These are phyloP conservation scores for Cadophora luteo-olivacea DNA, from an alignment of 2,329 filamentous ascomycete species.

Conservation along the genomic window DNA sequence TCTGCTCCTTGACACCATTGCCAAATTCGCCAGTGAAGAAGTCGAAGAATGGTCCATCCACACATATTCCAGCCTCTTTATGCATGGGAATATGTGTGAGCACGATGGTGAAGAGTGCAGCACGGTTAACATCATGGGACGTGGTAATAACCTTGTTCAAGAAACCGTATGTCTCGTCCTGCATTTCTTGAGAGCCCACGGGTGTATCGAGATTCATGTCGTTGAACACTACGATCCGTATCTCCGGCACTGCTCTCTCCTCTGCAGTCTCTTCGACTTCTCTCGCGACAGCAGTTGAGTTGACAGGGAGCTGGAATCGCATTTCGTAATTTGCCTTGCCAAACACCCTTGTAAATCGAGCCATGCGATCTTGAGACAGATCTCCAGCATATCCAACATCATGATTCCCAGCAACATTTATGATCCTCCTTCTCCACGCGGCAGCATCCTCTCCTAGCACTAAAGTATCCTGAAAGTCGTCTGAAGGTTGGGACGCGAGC, in stretches of 20 bases:
- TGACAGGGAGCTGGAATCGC: conserved; percentile 66
- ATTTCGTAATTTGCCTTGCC: conserved; percentile 92
- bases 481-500: conserved; percentile 54
- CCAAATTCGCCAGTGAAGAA: conserved; percentile 72
- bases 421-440: conserved; percentile 76
- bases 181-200: conserved; percentile 68
- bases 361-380: conserved; percentile 75
- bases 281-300: conserved; percentile 42
- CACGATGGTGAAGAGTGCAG: conserved; percentile 78
- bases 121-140: conserved; percentile 64
- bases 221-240: conserved; percentile 88
- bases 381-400: conserved; percentile 97
- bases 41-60: conserved; percentile 82
- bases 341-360: conserved; percentile 83
- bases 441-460: conserved; percentile 51
- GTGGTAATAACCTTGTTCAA: conserved; percentile 72
- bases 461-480: conserved; percentile 46
- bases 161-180: conserved; percentile 79
- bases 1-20: conserved; percentile 87
- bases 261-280: conserved; percentile 52
- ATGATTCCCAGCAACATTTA: conserved; percentile 94
- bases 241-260: conserved; percentile 63
- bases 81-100: conserved; percentile 92
- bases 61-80: conserved; percentile 82
- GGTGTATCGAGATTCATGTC: conserved; percentile 93